A percentile compares a stretch with the other conserved stretches of the same genome.
These are phyloP conservation scores for Trichophyton mentagrophytes DNA, from an alignment of 2,329 filamentous ascomycete species.

Conservation along the genomic window DNA sequence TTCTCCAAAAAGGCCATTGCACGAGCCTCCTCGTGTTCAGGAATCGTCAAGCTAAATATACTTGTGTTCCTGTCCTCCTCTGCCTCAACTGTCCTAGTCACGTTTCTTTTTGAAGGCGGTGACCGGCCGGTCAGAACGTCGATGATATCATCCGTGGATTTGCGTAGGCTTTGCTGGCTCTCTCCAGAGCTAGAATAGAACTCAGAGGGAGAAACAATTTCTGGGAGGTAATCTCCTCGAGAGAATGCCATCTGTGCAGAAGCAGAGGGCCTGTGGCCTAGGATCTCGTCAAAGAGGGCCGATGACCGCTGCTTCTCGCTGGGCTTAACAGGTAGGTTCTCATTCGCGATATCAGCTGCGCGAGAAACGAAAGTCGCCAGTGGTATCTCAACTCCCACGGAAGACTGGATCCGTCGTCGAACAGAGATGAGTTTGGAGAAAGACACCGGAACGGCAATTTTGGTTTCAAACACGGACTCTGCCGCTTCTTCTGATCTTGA, in stretches of 20 bases:
- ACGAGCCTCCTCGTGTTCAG: constrained; percentile 66
- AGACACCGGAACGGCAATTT: constrained; percentile 62
- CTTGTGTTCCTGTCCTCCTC: constrained; percentile 38
- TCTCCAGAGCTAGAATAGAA: constrained; percentile 8
- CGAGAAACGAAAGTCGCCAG: constrained; percentile 77
- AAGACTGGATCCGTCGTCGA: constrained; percentile 66
- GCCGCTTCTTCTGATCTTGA: constrained; percentile 22
- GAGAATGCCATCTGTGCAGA: constrained; percentile 16
- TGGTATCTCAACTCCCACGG: constrained; percentile 67
- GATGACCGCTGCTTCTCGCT: constrained; percentile 41
- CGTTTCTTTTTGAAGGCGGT: constrained; percentile 14
- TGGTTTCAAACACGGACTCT: constrained; percentile 21
- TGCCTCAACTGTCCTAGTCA: constrained; percentile 16
- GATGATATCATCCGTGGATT: constrained; percentile 54
- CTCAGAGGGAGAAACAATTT: constrained; percentile 47
- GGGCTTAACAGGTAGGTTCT: constrained; percentile 52
- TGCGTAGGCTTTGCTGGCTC: constrained; percentile 8
- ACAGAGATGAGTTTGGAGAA: constrained; percentile 65
- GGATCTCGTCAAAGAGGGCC: constrained; percentile 78
- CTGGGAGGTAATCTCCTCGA: constrained; percentile 57
- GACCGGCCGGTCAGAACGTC: constrained; percentile 56
- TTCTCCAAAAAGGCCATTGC: constrained; percentile 72
- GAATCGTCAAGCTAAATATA: constrained; percentile 69
- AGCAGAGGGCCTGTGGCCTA: constrained; percentile 47
- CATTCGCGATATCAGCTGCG: constrained; percentile 76